Conservation (phyloP, 2,329 filamentous ascomycete genomes). For the Simplicillium aogashimaense region DNA sequence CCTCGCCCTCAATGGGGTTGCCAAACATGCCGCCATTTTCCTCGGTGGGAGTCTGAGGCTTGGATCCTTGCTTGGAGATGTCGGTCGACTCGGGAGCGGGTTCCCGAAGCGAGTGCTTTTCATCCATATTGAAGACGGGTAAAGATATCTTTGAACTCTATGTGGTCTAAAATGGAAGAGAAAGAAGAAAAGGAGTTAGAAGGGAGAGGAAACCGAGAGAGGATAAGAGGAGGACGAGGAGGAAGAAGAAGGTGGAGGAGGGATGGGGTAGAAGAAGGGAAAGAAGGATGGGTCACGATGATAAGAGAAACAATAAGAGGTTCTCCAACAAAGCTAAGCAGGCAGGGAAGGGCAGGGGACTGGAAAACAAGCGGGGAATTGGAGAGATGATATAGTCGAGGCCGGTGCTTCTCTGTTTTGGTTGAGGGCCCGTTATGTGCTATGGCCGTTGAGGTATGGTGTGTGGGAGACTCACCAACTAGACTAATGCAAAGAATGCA, state of each 20-base stretch:
- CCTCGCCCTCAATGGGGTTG: conserved; percentile 17
- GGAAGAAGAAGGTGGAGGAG: not conserved
- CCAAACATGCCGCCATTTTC: conserved; percentile 16
- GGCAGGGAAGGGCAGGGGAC: too few species aligned
- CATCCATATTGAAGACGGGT: not conserved
- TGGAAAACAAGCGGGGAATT: too few species aligned
- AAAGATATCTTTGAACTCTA: not conserved
- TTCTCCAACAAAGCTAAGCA: too few species aligned
- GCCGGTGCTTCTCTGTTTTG: too few species aligned
- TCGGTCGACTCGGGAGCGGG: too few species aligned
- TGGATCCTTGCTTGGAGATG: conserved; percentile 1
- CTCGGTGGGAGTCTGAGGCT: conserved; percentile 1
- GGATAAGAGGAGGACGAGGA: not conserved
- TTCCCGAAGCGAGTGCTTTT: not conserved
- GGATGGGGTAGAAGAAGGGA: not conserved
- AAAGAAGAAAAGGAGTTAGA: not conserved
- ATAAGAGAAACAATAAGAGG: too few species aligned
- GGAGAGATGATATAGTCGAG: too few species aligned
- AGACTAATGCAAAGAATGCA: too few species aligned
- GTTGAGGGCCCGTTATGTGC: too few species aligned
- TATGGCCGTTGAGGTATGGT: too few species aligned
- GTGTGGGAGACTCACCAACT: too few species aligned
- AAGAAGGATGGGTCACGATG: too few species aligned
- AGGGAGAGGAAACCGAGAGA: not conserved
- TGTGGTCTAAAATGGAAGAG: not conserved